Percentiles rank a stretch among this genome's conserved stretches.
Conservation (phyloP, 2,329 filamentous ascomycete genomes). For the Ceratocystis eucalypticola region DNA sequence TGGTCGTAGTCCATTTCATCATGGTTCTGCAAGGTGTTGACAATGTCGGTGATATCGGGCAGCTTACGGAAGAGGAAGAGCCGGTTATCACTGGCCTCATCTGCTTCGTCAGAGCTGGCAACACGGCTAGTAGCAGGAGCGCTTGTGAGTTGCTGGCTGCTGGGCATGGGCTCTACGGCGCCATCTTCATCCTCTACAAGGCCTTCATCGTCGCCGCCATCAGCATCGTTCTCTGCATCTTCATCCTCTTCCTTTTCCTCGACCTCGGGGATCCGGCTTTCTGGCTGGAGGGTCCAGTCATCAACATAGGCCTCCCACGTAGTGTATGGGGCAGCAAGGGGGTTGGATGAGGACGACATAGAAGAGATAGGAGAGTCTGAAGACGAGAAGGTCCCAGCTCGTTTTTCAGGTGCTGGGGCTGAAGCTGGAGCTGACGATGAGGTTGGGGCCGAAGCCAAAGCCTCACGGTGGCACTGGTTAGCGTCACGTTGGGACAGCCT, state of each 20-base stretch:
- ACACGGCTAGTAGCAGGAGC: constrained; percentile 20
- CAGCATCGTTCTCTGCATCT: constrained; percentile 23
- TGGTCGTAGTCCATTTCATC: constrained; percentile 37
- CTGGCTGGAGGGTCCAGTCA: constrained; percentile 30
- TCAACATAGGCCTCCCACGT: constrained; percentile 31
- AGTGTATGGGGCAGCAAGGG: constrained; percentile 27
- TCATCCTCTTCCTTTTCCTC: constrained; percentile 22
- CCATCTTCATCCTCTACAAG: constrained; percentile 7
- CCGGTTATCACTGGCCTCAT: constrained; percentile 17
- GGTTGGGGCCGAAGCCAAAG: background rate
- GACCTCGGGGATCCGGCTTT: constrained; percentile 23
- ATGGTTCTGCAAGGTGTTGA: constrained; percentile 31
- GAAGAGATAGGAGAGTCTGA: constrained; percentile 2
- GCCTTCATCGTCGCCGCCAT: constrained; percentile 22
- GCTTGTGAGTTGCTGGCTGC: background rate
- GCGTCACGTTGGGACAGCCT: background rate
- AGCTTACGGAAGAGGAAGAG: constrained; percentile 14
- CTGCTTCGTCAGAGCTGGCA: constrained; percentile 19
- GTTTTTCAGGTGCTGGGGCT: background rate
- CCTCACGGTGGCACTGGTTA: constrained; percentile 1
- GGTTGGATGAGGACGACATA: background rate
- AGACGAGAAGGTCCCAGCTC: background rate
- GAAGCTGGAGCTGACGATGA: background rate
- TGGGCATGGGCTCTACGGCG: background rate
- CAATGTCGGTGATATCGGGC: constrained; percentile 13